Percentiles rank a stretch among this genome's conserved stretches.
Evolutionary conservation across 768 basidiomycete genomes (phyloP).

Genomic region (Rhodotorula graminis): DNA sequence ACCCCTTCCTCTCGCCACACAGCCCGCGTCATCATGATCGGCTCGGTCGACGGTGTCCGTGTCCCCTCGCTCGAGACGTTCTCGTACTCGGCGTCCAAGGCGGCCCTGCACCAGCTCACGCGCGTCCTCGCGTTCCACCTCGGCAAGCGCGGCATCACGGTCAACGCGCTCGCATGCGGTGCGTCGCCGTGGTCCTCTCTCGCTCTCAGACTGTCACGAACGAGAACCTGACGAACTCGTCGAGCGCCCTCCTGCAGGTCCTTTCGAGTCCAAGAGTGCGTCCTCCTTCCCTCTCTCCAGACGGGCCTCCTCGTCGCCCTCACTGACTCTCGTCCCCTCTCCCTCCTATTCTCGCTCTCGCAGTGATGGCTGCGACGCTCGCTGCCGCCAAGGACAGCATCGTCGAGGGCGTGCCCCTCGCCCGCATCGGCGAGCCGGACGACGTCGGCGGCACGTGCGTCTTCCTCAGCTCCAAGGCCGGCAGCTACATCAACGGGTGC

Average conservation of each 20-base stretch:
- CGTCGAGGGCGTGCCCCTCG: conserved; percentile 52
- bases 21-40: conserved; percentile 64
- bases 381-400: conserved; percentile 52
- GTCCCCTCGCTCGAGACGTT: conserved; percentile 61
- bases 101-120: conserved; percentile 59
- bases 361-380: conserved; percentile 59
- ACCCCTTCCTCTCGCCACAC: neutral
- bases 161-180: conserved; percentile 62
- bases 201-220: neutral
- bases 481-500: conserved; percentile 59
- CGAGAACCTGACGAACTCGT: neutral
- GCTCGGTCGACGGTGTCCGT: conserved; percentile 40
- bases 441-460: conserved; percentile 63
- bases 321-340: no score
- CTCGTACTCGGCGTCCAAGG: conserved; percentile 64
- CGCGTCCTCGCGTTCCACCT: conserved; percentile 58
- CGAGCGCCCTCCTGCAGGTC: conserved; percentile 31
- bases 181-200: neutral
- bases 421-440: conserved; percentile 59
- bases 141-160: conserved; percentile 58
- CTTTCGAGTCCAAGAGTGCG: conserved; percentile 46
- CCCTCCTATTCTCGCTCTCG: neutral
- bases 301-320: no score
- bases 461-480: conserved; percentile 60
- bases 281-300: neutral